Conservation (phyloP, 176 grass and related monocot species). For the Musa beccarii region DNA sequence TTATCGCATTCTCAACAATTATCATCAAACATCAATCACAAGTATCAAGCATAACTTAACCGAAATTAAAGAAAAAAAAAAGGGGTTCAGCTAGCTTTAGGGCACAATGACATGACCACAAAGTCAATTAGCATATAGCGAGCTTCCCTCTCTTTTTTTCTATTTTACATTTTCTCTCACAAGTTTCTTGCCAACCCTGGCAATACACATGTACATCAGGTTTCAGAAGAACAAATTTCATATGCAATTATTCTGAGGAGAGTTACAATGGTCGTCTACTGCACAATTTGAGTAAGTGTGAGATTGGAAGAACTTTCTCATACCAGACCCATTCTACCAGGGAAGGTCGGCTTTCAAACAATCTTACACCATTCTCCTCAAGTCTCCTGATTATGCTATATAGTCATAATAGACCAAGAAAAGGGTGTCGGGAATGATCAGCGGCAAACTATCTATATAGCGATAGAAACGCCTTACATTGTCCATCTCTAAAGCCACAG, state of each 20-base stretch:
- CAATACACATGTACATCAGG: not conserved
- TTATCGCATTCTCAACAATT: too few relatives aligned
- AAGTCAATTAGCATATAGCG: not conserved
- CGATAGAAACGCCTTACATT: slow-evolving; percentile 46
- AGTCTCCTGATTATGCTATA: slow-evolving; percentile 1
- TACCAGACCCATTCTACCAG: slow-evolving; percentile 10
- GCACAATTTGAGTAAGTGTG: slow-evolving; percentile 1
- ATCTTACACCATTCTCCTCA: not conserved
- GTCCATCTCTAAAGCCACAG: slow-evolving; percentile 38
- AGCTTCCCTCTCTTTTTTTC: not conserved
- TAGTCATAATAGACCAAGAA: slow-evolving; percentile 49
- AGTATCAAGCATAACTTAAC: too few relatives aligned
- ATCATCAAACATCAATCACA: too few relatives aligned
- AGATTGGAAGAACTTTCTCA: slow-evolving; percentile 1
- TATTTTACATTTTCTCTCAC: not conserved
- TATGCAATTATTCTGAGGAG: not conserved
- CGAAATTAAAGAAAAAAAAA: too few relatives aligned
- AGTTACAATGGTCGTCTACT: not conserved
- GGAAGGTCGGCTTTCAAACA: not conserved
- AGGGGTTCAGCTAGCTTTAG: not conserved
- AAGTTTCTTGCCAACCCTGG: not conserved
- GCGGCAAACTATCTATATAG: slow-evolving; percentile 56
- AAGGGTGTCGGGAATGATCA: slow-evolving; percentile 43
- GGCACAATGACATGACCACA: not conserved
- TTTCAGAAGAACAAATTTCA: not conserved